Evolutionary conservation across 2,329 filamentous ascomycete genomes (phyloP), one percentile per base, ranked within the genome.

Genomic region (Rachicladosporium sp.): DNA sequence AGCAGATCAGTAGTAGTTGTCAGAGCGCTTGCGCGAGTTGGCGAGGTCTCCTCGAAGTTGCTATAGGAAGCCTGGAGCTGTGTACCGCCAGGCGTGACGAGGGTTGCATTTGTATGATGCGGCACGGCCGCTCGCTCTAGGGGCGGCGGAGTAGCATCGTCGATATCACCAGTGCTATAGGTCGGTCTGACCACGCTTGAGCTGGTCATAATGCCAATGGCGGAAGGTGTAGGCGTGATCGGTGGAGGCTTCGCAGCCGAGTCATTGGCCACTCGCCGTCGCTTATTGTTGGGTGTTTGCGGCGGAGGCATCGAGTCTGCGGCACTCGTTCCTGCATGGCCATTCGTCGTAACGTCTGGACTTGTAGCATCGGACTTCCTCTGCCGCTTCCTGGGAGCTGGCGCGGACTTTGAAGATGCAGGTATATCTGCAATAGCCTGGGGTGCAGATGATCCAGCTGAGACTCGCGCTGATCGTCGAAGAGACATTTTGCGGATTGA

Each of bases 81-180:
- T 2, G 77, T 81, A 3, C 80, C 78, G 53, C 78, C 73, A 2
- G 82, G 80, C 0, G 82, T 84, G 11, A 83, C 61, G 7, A 88
- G 66, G 1, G 75, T 70, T 1, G 80, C 82, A 55, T 86, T 85
- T 32, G 80, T 82, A 10, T 66, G 62, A 47, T 72, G 71, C 0
- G 80, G 76, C 46, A 78, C 68, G 10, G 77, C 79, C 2, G 80
- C 70, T 15, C 79, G 71, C 37, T 67, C 60, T 27, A 27, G 6
- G n/a, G 49, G 39, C 4, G 54, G 52, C 19, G 36, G 51, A 4
- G 43, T 53, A 13, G 51, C 50, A 42, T 61, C 60, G 40, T 64
- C 58, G 31, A 62, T 56, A 41, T 65, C 63, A 13, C 59, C 60
- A 21, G 59, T 58, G 40, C 56, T 62, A 45, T 60, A 59, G 36